These are phyloP conservation scores for Vanrija pseudolonga DNA, from an alignment of 1,284 basidiomycete genomes.

Conservation along the genomic window DNA sequence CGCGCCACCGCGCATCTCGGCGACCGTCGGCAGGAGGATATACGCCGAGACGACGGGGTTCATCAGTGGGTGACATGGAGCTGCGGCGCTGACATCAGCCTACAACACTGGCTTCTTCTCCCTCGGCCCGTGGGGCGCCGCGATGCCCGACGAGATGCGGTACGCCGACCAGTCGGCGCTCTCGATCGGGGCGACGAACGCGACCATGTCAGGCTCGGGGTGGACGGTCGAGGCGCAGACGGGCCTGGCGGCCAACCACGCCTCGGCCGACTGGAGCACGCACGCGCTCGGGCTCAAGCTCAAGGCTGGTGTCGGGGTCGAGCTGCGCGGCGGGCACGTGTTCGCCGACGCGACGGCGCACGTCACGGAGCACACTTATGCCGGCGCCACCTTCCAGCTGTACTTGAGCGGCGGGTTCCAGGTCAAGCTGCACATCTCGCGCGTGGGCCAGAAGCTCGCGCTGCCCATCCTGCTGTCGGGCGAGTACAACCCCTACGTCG, in stretches of 20 bases:
- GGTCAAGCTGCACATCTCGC: conserved; percentile 28
- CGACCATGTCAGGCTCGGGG: conserved; percentile 28
- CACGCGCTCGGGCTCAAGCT: conserved; percentile 51
- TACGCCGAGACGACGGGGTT: conserved; percentile 48
- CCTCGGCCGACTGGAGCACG: conserved; percentile 49
- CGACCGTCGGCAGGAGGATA: conserved; percentile 51
- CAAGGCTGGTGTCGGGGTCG: conserved; percentile 45
- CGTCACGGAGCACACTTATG: conserved; percentile 35
- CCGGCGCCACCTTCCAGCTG: conserved; percentile 33
- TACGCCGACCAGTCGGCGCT: conserved; percentile 35
- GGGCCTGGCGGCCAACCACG: conserved; percentile 27
- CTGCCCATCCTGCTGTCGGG: conserved; percentile 58
- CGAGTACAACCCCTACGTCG: conserved; percentile 53
- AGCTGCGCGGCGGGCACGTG: conserved; percentile 25
- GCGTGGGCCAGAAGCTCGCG: conserved; percentile 56
- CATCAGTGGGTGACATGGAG: conserved; percentile 29
- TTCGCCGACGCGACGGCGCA: conserved; percentile 44
- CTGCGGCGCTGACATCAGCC: conserved; percentile 15
- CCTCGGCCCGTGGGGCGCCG: conserved; percentile 49
- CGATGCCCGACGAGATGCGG: conserved; percentile 4
- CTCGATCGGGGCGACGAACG: conserved; percentile 42
- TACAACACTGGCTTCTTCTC: conserved; percentile 50
- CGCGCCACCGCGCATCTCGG: conserved; percentile 48
- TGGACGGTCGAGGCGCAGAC: conserved; percentile 47
- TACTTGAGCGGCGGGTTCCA: conserved; percentile 31